phyloP scores from a whole-genome alignment of 495 filamentous ascomycete genomes.

The Penicillium salamii region DNA sequence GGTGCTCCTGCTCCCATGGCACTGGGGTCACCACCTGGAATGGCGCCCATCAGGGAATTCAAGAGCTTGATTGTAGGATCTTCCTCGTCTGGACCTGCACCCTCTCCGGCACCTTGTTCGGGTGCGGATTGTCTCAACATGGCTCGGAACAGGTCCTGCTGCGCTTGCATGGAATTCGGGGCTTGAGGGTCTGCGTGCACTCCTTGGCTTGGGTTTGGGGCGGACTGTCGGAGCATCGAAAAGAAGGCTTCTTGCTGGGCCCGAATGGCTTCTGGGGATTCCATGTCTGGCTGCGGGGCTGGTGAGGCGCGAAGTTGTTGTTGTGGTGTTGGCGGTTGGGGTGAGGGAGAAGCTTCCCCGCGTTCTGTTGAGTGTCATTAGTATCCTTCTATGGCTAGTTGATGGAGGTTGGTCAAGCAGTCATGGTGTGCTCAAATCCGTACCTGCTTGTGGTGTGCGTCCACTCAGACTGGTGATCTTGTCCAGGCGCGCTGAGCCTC shows the following conservation, averaged over 20 bases:
- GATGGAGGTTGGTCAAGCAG: slow-evolving; percentile 1
- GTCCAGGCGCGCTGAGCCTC: slow-evolving; percentile 73
- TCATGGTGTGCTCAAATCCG: no score
- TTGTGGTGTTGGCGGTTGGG: slow-evolving; percentile 25
- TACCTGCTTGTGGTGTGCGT: slow-evolving; percentile 50
- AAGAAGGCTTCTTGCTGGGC: slow-evolving; percentile 46
- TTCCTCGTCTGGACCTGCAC: slow-evolving; percentile 36
- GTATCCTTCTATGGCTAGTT: not conserved
- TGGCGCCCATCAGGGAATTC: slow-evolving; percentile 54
- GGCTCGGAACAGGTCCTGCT: slow-evolving; percentile 44
- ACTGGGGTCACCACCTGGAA: slow-evolving; percentile 27
- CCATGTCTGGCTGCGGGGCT: slow-evolving; percentile 17
- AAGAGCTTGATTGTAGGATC: slow-evolving; percentile 65
- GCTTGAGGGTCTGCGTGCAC: slow-evolving; percentile 29
- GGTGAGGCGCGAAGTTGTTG: slow-evolving; percentile 20
- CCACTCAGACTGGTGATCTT: slow-evolving; percentile 80
- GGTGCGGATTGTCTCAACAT: slow-evolving; percentile 38
- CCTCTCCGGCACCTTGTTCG: slow-evolving; percentile 28
- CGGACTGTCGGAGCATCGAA: slow-evolving; percentile 38
- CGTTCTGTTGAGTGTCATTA: slow-evolving; percentile 24
- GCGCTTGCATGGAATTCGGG: slow-evolving; percentile 17
- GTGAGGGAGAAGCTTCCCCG: slow-evolving; percentile 32
- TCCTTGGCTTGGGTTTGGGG: slow-evolving; percentile 28
- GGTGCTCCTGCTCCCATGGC: slow-evolving; percentile 30
- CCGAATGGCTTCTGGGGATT: slow-evolving; percentile 25